phyloP scores from a whole-genome alignment of 306 rosid species.

The Fagus sylvatica region DNA sequence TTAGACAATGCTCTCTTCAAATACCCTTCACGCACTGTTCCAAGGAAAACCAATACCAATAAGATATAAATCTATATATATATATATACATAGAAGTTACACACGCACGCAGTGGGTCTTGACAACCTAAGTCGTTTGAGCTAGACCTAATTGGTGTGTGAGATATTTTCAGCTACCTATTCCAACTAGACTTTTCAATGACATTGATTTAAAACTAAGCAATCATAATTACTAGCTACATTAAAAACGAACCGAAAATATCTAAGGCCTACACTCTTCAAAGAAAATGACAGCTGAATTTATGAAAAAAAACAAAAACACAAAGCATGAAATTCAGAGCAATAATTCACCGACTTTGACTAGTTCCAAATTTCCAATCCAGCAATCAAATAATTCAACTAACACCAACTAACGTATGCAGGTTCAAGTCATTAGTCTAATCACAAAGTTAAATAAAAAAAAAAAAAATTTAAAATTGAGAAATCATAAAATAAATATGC shows the following conservation, averaged over 20 bases:
- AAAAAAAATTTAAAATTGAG: too few species aligned
- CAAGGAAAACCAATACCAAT: constrained; percentile 24
- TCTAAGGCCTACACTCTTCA: background rate
- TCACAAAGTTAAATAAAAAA: too few species aligned
- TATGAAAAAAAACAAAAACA: background rate
- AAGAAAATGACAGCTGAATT: background rate
- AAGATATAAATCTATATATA: background rate
- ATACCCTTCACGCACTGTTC: background rate
- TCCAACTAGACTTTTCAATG: background rate
- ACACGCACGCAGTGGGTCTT: background rate
- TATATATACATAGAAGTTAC: background rate
- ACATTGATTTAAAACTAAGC: background rate
- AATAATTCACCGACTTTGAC: background rate
- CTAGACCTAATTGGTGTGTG: too few species aligned
- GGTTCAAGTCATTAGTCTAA: too few species aligned
- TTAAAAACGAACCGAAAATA: background rate
- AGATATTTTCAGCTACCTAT: too few species aligned
- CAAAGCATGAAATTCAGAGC: background rate
- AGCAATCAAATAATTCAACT: background rate
- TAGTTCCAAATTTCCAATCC: too few species aligned
- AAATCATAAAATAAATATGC: too few species aligned
- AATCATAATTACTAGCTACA: background rate
- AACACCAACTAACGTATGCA: background rate
- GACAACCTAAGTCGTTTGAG: too few species aligned
- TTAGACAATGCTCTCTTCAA: constrained; percentile 27